Base-by-base conservation (phyloP, 2,329 filamentous ascomycete species). In the Exophiala viscosa region DNA sequence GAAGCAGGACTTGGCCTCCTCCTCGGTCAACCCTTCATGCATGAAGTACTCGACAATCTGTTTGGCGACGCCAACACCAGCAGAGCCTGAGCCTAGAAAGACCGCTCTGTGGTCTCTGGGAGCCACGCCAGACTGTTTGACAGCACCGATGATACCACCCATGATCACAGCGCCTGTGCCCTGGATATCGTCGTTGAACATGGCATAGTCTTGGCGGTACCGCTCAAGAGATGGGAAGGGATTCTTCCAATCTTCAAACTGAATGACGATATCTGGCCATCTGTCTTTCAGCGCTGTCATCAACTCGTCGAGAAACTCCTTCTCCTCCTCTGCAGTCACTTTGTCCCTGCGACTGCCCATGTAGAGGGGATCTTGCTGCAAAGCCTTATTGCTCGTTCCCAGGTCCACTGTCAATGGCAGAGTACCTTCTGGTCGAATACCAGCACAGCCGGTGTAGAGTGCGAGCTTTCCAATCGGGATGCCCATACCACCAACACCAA, bases 161-260 rank as follows among this genome's bases (percentile, higher is more conserved):
- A 96, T 81, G 57, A 97, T 90, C 66, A 99, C 93, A 59, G 92
- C 90, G 64, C 93, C 93, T 63, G 93, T 97, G 61, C 92, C 92
- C 77, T 97, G 92, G 67, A 99, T 93, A 69, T 99, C 92, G 67
- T 97, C 93, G 72, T 97, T 97, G 83, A 99, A 99, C 80, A 89
- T 95, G 71, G 88, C 91, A 78, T 96, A 92, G 60, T 79, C 82
- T 69, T 91, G 79, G 63, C 89, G 87, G 75, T 97, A 97, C 55
- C 90, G 84, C 69, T 93, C 87, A 36, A 97, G 82, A 66, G 95
- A 92, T 58, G 88, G 87, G 81, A 97, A 99, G 42, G 93, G 92
- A 66, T 92, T 95, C 78, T 97, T 95, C 73, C 96, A 97, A 68
- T 97, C 93, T 71, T 97, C 92, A 65, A 96, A 97, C 70, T 97